These are phyloP conservation scores for Rhamnella rubrinervis DNA, from an alignment of 331 rosid genomes.

Conservation along the genomic window DNA sequence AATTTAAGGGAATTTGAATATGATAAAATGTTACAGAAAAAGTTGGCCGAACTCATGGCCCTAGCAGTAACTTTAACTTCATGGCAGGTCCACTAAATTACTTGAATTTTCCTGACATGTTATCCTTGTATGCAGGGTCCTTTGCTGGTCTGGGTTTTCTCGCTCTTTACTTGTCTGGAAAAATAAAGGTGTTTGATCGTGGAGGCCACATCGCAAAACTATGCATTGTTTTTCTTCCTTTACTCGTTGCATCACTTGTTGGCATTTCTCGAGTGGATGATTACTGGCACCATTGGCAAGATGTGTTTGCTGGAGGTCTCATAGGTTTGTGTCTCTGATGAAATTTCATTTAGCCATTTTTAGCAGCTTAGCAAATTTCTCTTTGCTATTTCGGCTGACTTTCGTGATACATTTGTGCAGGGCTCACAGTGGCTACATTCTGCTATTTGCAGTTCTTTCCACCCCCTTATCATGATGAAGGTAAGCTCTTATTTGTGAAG, in stretches of 20 bases:
- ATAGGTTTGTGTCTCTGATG: conserved; percentile 48
- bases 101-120: conserved; percentile 8
- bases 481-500: conserved; percentile 39
- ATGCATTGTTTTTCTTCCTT: conserved; percentile 67
- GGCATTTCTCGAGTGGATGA: conserved; percentile 85
- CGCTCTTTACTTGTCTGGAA: conserved; percentile 76
- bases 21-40: background rate
- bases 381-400: conserved; percentile 20
- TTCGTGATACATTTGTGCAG: conserved; percentile 36
- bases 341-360: conserved; percentile 4
- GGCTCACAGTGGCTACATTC: conserved; percentile 64
- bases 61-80: background rate
- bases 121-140: conserved; percentile 64
- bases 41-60: conserved; percentile 13
- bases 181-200: conserved; percentile 68
- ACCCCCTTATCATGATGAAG: conserved; percentile 78
- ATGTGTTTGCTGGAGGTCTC: conserved; percentile 86
- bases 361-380: background rate
- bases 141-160: conserved; percentile 83
- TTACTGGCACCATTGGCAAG: conserved; percentile 98
- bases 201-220: conserved; percentile 75
- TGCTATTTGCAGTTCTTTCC: conserved; percentile 92
- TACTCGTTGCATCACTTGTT: conserved; percentile 77
- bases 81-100: too few relatives aligned
- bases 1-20: background rate